Conservation (phyloP, 129 eudicot species). For the Saussurea involucrata region DNA sequence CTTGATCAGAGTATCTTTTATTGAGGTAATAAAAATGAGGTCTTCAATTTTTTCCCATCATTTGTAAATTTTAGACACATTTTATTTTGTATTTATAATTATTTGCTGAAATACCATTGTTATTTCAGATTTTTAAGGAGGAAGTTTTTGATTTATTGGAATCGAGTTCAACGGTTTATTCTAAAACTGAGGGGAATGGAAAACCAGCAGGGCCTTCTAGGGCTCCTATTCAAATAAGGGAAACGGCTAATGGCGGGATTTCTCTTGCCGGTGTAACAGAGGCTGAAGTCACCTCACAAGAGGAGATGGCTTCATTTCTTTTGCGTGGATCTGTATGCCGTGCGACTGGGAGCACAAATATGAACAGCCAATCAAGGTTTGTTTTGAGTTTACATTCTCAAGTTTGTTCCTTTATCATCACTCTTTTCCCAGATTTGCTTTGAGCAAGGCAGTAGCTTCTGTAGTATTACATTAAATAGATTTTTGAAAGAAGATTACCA, state of each 20-base stretch:
- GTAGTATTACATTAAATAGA: not conserved
- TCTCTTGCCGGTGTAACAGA: constrained; percentile 96
- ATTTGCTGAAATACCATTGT: not conserved
- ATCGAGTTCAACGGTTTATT: constrained; percentile 24
- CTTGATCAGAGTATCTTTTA: constrained; percentile 82
- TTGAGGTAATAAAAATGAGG: constrained; percentile 51
- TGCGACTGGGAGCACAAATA: constrained; percentile 97
- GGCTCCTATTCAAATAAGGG: constrained; percentile 89
- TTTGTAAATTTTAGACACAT: not conserved
- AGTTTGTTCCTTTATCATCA: not conserved
- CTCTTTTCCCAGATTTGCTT: not conserved
- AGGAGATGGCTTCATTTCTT: constrained; percentile 82
- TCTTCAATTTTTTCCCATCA: not conserved
- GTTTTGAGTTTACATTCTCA: not conserved
- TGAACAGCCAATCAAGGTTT: constrained; percentile 96
- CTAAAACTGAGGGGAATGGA: constrained; percentile 50
- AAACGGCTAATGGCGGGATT: constrained; percentile 82
- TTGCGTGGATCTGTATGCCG: constrained; percentile 80
- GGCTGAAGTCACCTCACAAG: constrained; percentile 82
- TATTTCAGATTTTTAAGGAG: constrained; percentile 82
- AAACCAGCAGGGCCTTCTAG: constrained; percentile 61
- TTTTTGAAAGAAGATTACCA: not conserved
- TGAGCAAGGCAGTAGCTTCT: constrained; percentile 8
- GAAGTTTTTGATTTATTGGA: constrained; percentile 89
- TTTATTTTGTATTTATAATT: not conserved